Conservation (phyloP, 1,139 yeast genomes). For the Pichiaceae sp. region DNA sequence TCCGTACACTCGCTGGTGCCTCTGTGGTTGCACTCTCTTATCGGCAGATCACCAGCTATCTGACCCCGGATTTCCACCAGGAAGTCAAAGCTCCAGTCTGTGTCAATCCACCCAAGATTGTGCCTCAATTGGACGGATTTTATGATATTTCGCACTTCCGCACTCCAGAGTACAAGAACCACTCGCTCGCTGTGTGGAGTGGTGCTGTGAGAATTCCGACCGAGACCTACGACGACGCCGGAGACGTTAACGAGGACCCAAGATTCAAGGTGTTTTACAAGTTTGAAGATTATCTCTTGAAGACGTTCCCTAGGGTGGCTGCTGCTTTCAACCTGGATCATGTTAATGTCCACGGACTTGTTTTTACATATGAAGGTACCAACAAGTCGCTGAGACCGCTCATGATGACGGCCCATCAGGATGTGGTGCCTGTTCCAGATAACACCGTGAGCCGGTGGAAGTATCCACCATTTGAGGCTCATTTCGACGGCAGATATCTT, state of each 20-base stretch:
- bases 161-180: constrained; percentile 3
- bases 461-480: constrained; percentile 62
- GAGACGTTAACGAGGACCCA: constrained; percentile 29
- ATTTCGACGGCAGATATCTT: constrained; percentile 49
- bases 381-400: constrained; percentile 48
- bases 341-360: constrained; percentile 36
- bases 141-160: constrained; percentile 1
- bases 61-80: too few relatives aligned
- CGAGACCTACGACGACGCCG: constrained; percentile 30
- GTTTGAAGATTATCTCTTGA: constrained; percentile 33
- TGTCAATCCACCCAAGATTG: background rate
- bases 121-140: background rate
- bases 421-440: constrained; percentile 71
- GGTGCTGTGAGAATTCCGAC: constrained; percentile 40
- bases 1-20: too few relatives aligned
- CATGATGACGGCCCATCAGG: constrained; percentile 70
- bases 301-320: constrained; percentile 35
- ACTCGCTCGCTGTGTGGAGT: constrained; percentile 9
- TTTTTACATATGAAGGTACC: constrained; percentile 33
- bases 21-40: too few relatives aligned
- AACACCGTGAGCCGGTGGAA: constrained; percentile 56
- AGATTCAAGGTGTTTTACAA: constrained; percentile 28
- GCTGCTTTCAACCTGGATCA: constrained; percentile 28
- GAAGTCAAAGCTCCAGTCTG: background rate
- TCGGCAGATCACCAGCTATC: too few relatives aligned